Conservation (phyloP, 1,139 yeast genomes). For the Suhomyces choctaworum region DNA sequence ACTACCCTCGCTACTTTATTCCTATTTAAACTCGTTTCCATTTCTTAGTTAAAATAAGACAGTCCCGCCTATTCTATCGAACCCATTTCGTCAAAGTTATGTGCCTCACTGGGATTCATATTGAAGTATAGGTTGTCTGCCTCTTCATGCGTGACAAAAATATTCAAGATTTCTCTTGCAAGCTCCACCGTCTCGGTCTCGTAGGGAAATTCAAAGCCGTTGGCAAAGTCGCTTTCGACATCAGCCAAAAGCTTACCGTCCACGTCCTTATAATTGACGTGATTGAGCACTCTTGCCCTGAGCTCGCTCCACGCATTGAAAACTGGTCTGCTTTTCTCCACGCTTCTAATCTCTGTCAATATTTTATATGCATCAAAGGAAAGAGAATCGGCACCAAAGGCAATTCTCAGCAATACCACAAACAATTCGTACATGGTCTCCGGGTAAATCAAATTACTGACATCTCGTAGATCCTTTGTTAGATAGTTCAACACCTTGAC, state of each 20-base stretch:
- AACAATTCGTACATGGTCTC: constrained; percentile 50
- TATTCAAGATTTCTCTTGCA: constrained; percentile 70
- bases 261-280: constrained; percentile 21
- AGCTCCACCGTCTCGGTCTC: constrained; percentile 65
- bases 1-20: too few species aligned
- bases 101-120: constrained; percentile 48
- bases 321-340: constrained; percentile 26
- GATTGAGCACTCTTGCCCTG: constrained; percentile 42
- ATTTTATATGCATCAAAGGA: constrained; percentile 38
- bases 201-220: constrained; percentile 64
- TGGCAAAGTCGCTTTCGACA: constrained; percentile 45
- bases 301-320: constrained; percentile 47
- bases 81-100: constrained; percentile 30
- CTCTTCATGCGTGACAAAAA: constrained; percentile 71
- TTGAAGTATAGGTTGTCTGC: constrained; percentile 73
- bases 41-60: too few species aligned
- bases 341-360: constrained; percentile 29
- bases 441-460: constrained; percentile 37
- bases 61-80: constrained; percentile 6
- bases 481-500: constrained; percentile 36
- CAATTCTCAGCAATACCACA: constrained; percentile 56
- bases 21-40: too few species aligned
- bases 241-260: constrained; percentile 26
- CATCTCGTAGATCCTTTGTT: constrained; percentile 30
- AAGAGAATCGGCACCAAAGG: constrained; percentile 50